These are phyloP conservation scores for Tylopilus vinaceipallidus DNA, from an alignment of 768 basidiomycete genomes.

Conservation along the genomic window DNA sequence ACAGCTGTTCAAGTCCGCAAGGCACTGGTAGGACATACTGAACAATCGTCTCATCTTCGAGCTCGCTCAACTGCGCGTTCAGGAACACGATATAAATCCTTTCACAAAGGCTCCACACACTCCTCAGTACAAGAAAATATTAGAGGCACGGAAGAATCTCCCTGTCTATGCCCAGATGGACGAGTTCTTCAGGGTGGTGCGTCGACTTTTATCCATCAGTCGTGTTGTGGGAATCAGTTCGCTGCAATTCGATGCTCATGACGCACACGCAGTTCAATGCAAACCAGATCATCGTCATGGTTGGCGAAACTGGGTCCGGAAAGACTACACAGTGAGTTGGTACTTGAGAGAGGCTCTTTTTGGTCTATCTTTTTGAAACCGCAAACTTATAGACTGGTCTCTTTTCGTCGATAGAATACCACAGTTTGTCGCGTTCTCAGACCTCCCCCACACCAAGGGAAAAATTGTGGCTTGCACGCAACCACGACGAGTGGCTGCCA, in stretches of 20 bases:
- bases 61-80: neutral
- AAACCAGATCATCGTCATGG: constrained; percentile 85
- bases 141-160: constrained; percentile 80
- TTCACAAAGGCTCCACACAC: constrained; percentile 84
- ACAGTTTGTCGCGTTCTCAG: constrained; percentile 93
- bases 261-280: constrained; percentile 21
- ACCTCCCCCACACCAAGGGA: constrained; percentile 85
- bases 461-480: constrained; percentile 97
- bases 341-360: constrained; percentile 15
- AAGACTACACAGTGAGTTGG: constrained; percentile 88
- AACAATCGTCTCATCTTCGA: neutral
- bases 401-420: constrained; percentile 68
- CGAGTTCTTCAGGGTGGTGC: constrained; percentile 85
- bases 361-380: constrained; percentile 19
- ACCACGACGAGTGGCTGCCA: constrained; percentile 93
- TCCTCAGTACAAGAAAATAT: constrained; percentile 79
- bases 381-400: constrained; percentile 28
- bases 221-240: neutral
- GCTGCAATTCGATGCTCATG: neutral
- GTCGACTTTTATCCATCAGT: constrained; percentile 29
- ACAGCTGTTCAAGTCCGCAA: constrained; percentile 60
- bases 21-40: constrained; percentile 57
- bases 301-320: constrained; percentile 93
- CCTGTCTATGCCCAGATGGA: constrained; percentile 93
- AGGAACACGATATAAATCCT: constrained; percentile 83